Evolutionary conservation across 2,329 filamentous ascomycete species (phyloP), one percentile per base, ranked within the genome.

Genomic region (Trichoderma brevicompactum): DNA sequence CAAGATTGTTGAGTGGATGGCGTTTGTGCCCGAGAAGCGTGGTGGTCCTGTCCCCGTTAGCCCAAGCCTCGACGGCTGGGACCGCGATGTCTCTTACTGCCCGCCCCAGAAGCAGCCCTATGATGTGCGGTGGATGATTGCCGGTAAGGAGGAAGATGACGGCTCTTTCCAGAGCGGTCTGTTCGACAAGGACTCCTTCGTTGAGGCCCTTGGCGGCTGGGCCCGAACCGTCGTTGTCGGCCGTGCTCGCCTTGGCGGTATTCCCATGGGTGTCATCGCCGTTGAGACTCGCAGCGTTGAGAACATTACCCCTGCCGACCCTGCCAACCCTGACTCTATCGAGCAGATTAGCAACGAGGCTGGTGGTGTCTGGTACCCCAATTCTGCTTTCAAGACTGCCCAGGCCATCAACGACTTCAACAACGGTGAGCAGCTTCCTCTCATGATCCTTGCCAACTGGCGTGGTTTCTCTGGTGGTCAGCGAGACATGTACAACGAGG

Each of bases 371-470:
- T 99, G 95, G 95, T 99, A 98, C 82, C 95, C 95, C 76, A 99
- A 99, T 87, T 98, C 94, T 10, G 95, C 95, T 28, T 99, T 94
- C 89, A 99, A 99, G 91, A 99, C 95, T 68, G 95, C 95, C 3
- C 95, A 99, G 80, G 95, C 95, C 65, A 96, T 99, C 82, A 93
- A 91, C 74, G 95, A 99, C 83, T 99, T 99, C 87, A 99, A 99
- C 87, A 88, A 96, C 71, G 95, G 95, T 77, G 95, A 99, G 82
- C 95, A 99, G 83, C 85, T 99, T 75, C 95, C 95, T 65, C 83
- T 99, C 70, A 98, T 99, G 93, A 99, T 99, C 77, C 88, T 99
- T 69, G 95, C 95, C 81, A 99, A 99, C 86, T 99, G 95, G 95
- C 90, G 95, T 88, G 95, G 95, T 84, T 99, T 99, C 92, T 99